phyloP scores from a whole-genome alignment of 2,329 filamentous ascomycete genomes.

The Colletotrichum euphorbiae region DNA sequence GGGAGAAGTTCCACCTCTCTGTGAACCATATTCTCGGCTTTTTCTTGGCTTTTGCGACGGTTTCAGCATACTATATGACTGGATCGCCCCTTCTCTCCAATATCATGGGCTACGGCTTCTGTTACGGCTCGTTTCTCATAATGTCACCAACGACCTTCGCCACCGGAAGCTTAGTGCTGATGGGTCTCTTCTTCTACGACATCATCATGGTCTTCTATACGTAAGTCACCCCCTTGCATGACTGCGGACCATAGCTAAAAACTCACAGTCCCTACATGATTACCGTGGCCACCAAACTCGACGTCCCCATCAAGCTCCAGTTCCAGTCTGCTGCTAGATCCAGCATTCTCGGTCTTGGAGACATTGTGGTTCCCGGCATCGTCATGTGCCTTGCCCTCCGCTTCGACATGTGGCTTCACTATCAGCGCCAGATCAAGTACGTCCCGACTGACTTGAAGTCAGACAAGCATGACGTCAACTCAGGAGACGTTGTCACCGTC shows the following conservation, averaged over 20 bases:
- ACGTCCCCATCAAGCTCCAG: conserved; percentile 92
- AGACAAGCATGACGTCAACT: conserved; percentile 46
- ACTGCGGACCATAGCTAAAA: conserved; percentile 38
- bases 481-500: conserved; percentile 50
- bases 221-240: conserved; percentile 55
- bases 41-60: conserved; percentile 64
- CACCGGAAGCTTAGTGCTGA: conserved; percentile 82
- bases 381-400: conserved; percentile 88
- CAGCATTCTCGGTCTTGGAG: conserved; percentile 92
- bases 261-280: conserved; percentile 79
- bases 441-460: conserved; percentile 52
- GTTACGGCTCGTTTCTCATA: conserved; percentile 83
- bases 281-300: conserved; percentile 86
- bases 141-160: conserved; percentile 90
- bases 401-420: conserved; percentile 91
- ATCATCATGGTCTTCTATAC: conserved; percentile 93
- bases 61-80: conserved; percentile 76
- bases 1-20: conserved; percentile 62
- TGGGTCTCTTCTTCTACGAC: conserved; percentile 91
- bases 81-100: conserved; percentile 75
- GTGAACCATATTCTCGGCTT: conserved; percentile 69
- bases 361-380: conserved; percentile 92
- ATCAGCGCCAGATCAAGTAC: conserved; percentile 73
- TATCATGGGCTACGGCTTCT: conserved; percentile 86
- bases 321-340: conserved; percentile 75